phyloP scores from a whole-genome alignment of 345 rosid species.

The Euphorbia peplus region DNA sequence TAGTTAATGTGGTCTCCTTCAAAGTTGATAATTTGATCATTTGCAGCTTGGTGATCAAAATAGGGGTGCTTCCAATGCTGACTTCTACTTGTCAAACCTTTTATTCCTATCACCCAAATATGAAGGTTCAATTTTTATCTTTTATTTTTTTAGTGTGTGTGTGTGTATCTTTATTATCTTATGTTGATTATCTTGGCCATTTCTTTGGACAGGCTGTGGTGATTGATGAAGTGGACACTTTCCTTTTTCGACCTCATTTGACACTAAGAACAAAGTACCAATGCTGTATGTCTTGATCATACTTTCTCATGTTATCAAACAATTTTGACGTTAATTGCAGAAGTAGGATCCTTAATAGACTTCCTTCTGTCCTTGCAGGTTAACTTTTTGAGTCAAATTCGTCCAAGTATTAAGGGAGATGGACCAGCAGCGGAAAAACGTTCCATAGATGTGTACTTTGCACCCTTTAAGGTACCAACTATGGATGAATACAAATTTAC shows the following conservation, averaged over 20 bases:
- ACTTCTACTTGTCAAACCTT: conserved; percentile 81
- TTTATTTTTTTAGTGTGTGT: neutral
- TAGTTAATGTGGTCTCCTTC: conserved; percentile 1
- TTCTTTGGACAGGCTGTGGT: conserved; percentile 68
- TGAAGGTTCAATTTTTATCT: conserved; percentile 59
- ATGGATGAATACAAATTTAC: neutral
- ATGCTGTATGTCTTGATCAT: conserved; percentile 57
- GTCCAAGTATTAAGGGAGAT: conserved; percentile 73
- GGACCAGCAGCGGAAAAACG: conserved; percentile 88
- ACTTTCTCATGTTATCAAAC: neutral
- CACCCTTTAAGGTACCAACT: conserved; percentile 71
- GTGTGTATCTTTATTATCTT: neutral
- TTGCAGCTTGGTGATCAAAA: conserved; percentile 91
- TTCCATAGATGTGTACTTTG: conserved; percentile 88
- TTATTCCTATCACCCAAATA: conserved; percentile 92
- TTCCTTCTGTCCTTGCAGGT: conserved; percentile 46
- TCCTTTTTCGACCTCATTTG: conserved; percentile 90
- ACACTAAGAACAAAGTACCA: conserved; percentile 80
- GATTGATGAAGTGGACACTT: conserved; percentile 85
- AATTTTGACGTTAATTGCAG: neutral
- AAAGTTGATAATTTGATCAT: conserved; percentile 16
- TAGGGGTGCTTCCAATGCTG: conserved; percentile 95
- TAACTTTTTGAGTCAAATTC: conserved; percentile 86
- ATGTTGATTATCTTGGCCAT: conserved; percentile 1
- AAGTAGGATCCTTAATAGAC: conserved; percentile 8